Conservation (phyloP, 805 yeast species). For the Saturnispora dispora region DNA sequence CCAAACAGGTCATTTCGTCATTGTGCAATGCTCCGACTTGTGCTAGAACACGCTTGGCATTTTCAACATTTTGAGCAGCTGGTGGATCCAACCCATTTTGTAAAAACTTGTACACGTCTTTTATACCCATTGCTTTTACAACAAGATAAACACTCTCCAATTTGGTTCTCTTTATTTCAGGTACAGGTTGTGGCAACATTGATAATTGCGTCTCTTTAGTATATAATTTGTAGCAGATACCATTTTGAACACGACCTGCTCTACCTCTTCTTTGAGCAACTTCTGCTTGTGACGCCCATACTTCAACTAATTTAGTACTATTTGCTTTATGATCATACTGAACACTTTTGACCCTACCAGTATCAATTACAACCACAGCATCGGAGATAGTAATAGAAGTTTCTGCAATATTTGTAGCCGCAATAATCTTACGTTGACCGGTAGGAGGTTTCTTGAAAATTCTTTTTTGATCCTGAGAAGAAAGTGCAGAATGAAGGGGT, state of each 20-base stretch:
- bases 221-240: constrained; percentile 73
- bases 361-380: constrained; percentile 83
- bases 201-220: constrained; percentile 48
- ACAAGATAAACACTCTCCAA: constrained; percentile 74
- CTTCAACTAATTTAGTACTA: constrained; percentile 63
- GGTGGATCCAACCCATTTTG: constrained; percentile 81
- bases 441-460: constrained; percentile 54
- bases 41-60: constrained; percentile 43
- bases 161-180: constrained; percentile 81
- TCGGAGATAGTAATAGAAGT: constrained; percentile 96
- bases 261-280: constrained; percentile 89
- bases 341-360: constrained; percentile 77
- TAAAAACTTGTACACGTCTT: constrained; percentile 60
- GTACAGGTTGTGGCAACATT: constrained; percentile 70
- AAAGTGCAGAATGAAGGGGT: constrained; percentile 83
- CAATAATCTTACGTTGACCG: constrained; percentile 67
- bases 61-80: constrained; percentile 36
- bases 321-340: constrained; percentile 60
- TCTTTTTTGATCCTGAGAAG: constrained; percentile 70
- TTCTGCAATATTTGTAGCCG: constrained; percentile 91
- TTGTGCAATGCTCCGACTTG: constrained; percentile 66
- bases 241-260: constrained; percentile 90
- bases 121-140: constrained; percentile 83
- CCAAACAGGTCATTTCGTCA: constrained; percentile 58
- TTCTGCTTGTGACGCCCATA: constrained; percentile 88